Evolutionary conservation across 176 grass and related monocot genomes (phyloP).

Genomic region (Secale cereale): DNA sequence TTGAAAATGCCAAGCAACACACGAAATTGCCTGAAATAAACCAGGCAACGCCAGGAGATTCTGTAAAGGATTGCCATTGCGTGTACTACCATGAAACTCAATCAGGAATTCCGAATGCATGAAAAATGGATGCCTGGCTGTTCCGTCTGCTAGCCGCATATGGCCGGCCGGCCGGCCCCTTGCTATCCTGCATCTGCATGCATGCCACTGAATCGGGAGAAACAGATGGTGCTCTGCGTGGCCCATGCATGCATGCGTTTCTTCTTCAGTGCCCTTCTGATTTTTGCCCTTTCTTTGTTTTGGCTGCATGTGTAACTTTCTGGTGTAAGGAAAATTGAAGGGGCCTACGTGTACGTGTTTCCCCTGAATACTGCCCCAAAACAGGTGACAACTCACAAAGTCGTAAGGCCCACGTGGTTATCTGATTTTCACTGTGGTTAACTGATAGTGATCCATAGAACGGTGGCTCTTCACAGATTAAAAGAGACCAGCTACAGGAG

Average conservation of each 20-base stretch:
- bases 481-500: neutral
- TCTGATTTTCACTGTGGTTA: neutral
- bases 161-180: neutral
- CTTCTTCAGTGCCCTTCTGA: neutral
- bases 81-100: neutral
- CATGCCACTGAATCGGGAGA: neutral
- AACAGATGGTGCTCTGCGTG: neutral
- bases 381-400: neutral
- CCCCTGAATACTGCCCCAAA: neutral
- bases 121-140: neutral
- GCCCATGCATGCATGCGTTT: neutral
- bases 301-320: too few relatives aligned
- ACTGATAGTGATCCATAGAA: neutral
- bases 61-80: neutral
- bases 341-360: neutral
- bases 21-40: neutral
- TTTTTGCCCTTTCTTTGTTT: neutral
- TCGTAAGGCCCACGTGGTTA: too few relatives aligned
- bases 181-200: neutral
- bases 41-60: neutral
- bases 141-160: neutral
- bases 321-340: too few relatives aligned
- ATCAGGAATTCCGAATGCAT: neutral
- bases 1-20: neutral
- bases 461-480: neutral